phyloP scores from a whole-genome alignment of 164 flowering plant species.

The Malania oleifera region DNA sequence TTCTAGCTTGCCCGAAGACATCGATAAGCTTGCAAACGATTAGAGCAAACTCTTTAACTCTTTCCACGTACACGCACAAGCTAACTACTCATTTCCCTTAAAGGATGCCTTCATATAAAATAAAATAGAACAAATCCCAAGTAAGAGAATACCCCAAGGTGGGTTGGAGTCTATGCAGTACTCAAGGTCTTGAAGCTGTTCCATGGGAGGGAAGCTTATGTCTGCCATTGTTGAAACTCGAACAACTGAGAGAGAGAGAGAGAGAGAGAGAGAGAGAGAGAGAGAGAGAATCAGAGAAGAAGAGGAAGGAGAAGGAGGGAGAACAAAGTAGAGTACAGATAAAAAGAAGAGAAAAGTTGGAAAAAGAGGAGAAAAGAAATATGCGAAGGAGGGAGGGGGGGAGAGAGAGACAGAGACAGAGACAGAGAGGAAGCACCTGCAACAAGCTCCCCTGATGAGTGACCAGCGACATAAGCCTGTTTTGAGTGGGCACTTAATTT shows the following conservation, averaged over 20 bases:
- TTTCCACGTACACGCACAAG: not conserved
- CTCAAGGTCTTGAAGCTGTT: constrained; percentile 90
- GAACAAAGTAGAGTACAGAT: not conserved
- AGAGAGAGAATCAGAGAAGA: constrained; percentile 5
- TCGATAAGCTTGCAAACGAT: too few species aligned
- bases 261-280: constrained; percentile 4
- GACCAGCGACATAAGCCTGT: constrained; percentile 8
- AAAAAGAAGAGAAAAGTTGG: not conserved
- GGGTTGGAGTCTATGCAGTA: constrained; percentile 94
- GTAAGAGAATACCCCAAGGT: constrained; percentile 93
- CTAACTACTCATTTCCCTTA: not conserved
- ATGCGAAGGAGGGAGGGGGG: not conserved
- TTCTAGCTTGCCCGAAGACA: too few species aligned
- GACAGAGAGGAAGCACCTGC: not conserved
- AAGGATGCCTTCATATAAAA: too few species aligned
- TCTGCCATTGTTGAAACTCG: constrained; percentile 59
- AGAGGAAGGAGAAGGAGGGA: constrained; percentile 19
- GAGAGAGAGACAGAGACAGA: not conserved
- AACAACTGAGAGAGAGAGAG: constrained; percentile 3
- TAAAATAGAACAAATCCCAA: too few species aligned
- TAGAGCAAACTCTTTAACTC: not conserved
- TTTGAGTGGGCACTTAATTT: not conserved
- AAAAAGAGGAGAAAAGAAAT: not conserved
- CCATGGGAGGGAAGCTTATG: constrained; percentile 81
- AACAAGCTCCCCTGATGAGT: not conserved